phyloP scores from a whole-genome alignment of 805 yeast genomes.

The Hanseniaspora mollemarum region DNA sequence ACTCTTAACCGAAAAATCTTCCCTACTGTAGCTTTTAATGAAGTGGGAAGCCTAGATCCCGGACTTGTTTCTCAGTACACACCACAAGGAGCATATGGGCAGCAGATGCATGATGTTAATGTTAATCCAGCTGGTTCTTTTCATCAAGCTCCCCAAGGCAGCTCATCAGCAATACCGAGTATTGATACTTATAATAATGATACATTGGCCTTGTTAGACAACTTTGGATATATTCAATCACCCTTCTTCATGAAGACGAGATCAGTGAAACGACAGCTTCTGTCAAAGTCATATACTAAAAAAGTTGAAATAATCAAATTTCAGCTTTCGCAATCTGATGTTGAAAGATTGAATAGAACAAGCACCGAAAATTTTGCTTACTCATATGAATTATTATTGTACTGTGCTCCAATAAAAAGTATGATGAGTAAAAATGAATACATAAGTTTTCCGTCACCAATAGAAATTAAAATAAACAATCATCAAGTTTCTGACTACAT shows the following conservation, averaged over 20 bases:
- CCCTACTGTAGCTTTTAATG: neutral
- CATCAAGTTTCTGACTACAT: slow-evolving; percentile 40
- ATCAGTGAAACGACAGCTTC: neutral
- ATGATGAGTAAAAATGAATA: slow-evolving; percentile 23
- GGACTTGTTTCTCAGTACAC: neutral
- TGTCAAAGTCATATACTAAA: neutral
- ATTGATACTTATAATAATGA: neutral
- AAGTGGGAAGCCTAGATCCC: neutral
- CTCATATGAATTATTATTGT: slow-evolving; percentile 16
- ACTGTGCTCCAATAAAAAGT: slow-evolving; percentile 4
- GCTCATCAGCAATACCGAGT: neutral
- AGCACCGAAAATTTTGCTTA: slow-evolving; percentile 13
- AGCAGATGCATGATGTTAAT: neutral
- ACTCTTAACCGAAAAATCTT: neutral
- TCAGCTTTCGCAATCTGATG: slow-evolving; percentile 8
- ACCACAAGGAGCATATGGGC: neutral
- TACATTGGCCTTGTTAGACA: neutral
- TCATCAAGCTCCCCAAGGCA: too few relatives aligned
- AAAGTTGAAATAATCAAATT: slow-evolving; percentile 5
- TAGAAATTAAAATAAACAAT: slow-evolving; percentile 56
- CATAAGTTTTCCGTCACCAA: slow-evolving; percentile 59
- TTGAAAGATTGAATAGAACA: slow-evolving; percentile 9
- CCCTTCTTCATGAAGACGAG: slow-evolving; percentile 3
- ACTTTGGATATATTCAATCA: slow-evolving; percentile 7
- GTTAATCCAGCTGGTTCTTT: neutral